These are phyloP conservation scores for Scleromitrula shiraiana DNA, from an alignment of 2,329 filamentous ascomycete genomes.

Conservation along the genomic window DNA sequence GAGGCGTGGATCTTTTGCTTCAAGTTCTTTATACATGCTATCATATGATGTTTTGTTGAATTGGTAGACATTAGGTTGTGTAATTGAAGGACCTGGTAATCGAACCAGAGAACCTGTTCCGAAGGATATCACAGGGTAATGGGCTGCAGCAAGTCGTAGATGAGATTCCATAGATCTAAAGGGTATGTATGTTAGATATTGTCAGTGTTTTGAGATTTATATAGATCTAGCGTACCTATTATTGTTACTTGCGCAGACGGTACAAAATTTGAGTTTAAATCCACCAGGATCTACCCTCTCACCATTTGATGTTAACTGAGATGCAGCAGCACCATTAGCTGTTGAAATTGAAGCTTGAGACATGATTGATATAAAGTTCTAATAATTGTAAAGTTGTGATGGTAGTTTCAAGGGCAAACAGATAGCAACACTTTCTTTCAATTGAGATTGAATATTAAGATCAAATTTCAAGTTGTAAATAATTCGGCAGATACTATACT, in stretches of 20 bases:
- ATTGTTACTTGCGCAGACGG: constrained; percentile 97
- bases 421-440: too few relatives aligned
- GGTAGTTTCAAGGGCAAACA: background rate
- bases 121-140: constrained; percentile 96
- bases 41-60: constrained; percentile 97
- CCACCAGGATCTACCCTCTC: constrained; percentile 31
- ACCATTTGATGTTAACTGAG: constrained; percentile 15
- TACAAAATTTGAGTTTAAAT: constrained; percentile 93
- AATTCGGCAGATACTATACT: constrained; percentile 1
- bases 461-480: background rate
- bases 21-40: constrained; percentile 86
- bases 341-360: constrained; percentile 11
- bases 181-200: constrained; percentile 10
- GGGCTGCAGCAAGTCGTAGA: constrained; percentile 74
- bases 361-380: background rate
- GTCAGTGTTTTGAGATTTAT: background rate
- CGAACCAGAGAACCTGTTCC: constrained; percentile 93
- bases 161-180: constrained; percentile 96
- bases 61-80: constrained; percentile 92
- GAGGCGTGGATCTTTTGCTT: constrained; percentile 74
- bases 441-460: too few relatives aligned
- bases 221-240: constrained; percentile 58
- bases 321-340: constrained; percentile 14
- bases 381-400: background rate
- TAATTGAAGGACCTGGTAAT: constrained; percentile 82